These are phyloP conservation scores for Colletotrichum godetiae DNA, from an alignment of 2,329 filamentous ascomycete genomes.

Conservation along the genomic window DNA sequence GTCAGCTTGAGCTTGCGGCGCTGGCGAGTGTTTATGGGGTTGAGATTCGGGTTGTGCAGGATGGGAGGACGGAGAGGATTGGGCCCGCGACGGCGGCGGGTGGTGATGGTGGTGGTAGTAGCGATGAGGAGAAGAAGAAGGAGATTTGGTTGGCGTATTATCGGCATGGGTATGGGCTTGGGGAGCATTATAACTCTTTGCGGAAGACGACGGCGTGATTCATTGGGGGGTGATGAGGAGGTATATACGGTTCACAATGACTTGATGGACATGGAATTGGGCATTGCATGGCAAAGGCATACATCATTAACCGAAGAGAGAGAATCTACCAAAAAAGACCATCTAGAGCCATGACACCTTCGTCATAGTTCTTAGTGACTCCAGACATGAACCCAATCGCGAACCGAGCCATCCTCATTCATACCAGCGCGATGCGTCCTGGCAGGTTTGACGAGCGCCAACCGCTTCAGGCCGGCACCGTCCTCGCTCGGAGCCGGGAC, in stretches of 20 bases:
- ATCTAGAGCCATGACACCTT: not conserved
- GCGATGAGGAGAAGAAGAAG: constrained; percentile 54
- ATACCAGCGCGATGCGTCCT: constrained; percentile 62
- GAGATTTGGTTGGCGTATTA: constrained; percentile 93
- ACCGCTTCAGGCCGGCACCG: constrained; percentile 50
- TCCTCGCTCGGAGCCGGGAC: constrained; percentile 50
- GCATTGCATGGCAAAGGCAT: not conserved
- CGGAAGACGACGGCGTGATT: constrained; percentile 51
- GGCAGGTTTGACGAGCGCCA: constrained; percentile 62
- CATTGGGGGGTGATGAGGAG: too few species aligned
- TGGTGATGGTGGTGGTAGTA: constrained; percentile 51
- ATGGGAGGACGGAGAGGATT: constrained; percentile 83
- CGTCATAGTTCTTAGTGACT: constrained; percentile 40
- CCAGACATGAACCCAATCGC: constrained; percentile 68
- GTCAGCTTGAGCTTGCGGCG: constrained; percentile 89
- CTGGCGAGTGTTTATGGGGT: constrained; percentile 84
- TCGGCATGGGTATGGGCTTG: constrained; percentile 90
- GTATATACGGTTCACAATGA: too few species aligned
- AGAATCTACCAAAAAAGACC: not conserved
- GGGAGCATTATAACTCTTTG: constrained; percentile 97
- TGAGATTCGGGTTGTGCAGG: constrained; percentile 86
- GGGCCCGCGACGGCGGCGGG: constrained; percentile 51
- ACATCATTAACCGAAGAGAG: not conserved
- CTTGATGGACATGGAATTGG: not conserved
- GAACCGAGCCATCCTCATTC: constrained; percentile 56